Evolutionary conservation across 129 eudicot genomes (phyloP).

Genomic region (Logfia minima): DNA sequence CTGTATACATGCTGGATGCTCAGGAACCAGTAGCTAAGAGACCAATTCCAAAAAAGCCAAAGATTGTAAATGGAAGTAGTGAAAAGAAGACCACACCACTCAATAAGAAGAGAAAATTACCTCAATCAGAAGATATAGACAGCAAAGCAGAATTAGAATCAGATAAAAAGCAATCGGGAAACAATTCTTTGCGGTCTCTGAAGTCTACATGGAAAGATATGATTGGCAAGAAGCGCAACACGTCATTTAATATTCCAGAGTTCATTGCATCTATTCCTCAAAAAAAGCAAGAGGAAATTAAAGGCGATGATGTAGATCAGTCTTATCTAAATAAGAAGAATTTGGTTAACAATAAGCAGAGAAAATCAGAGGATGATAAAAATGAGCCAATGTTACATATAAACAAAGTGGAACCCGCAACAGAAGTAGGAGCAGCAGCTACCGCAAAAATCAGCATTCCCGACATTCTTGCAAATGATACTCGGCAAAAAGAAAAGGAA

Average conservation of each 20-base stretch:
- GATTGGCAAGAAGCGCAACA: constrained; percentile 39
- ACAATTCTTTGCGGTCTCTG: constrained; percentile 38
- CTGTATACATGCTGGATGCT: constrained; percentile 15
- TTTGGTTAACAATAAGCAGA: constrained; percentile 21
- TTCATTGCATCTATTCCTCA: constrained; percentile 35
- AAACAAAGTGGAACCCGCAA: constrained; percentile 25
- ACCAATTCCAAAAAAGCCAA: constrained; percentile 27
- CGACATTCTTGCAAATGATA: constrained; percentile 17
- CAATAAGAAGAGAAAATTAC: constrained; percentile 53
- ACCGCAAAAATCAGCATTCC: constrained; percentile 18
- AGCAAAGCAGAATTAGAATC: constrained; percentile 26
- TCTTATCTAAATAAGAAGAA: neutral
- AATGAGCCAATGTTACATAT: constrained; percentile 6
- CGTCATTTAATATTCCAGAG: constrained; percentile 48
- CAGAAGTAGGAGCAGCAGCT: constrained; percentile 16
- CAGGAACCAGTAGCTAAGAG: constrained; percentile 37
- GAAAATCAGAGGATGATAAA: constrained; percentile 8
- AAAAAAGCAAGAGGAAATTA: constrained; percentile 29
- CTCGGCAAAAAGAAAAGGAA: constrained; percentile 22
- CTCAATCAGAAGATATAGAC: constrained; percentile 29
- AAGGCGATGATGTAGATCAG: constrained; percentile 19
- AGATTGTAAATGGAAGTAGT: constrained; percentile 22
- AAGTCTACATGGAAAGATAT: constrained; percentile 62
- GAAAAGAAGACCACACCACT: constrained; percentile 28
- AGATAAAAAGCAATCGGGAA: constrained; percentile 26